Evolutionary conservation across 148 eudicot genomes (phyloP).

Genomic region (Camellia lanceoleosa): DNA sequence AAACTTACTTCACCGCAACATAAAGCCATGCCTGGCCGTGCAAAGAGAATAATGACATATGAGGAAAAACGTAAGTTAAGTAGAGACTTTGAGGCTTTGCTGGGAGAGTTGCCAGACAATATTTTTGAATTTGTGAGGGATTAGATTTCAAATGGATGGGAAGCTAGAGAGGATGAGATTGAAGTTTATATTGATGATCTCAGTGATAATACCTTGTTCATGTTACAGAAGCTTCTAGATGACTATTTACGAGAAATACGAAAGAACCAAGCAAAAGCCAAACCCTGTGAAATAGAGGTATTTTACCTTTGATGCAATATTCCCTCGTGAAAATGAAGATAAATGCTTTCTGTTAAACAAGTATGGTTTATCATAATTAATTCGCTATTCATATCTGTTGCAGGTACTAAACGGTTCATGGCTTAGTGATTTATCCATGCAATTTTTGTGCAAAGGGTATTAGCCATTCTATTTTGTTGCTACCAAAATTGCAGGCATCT

Average conservation of each 20-base stretch:
- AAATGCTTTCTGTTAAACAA: neutral
- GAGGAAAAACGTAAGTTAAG: constrained; percentile 53
- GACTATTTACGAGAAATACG: constrained; percentile 42
- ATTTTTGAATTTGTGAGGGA: constrained; percentile 52
- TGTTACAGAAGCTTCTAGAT: constrained; percentile 52
- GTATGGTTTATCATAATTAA: neutral
- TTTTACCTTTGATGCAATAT: neutral
- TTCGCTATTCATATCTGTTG: constrained; percentile 15
- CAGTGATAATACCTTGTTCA: constrained; percentile 43
- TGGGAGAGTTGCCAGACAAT: constrained; percentile 46
- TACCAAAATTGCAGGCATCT: neutral
- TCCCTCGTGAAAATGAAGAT: neutral
- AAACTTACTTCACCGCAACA: constrained; percentile 28
- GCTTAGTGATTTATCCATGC: constrained; percentile 65
- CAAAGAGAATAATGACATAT: constrained; percentile 40
- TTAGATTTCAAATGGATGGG: constrained; percentile 38
- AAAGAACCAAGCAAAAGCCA: constrained; percentile 35
- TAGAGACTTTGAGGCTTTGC: constrained; percentile 43
- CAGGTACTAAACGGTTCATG: constrained; percentile 59
- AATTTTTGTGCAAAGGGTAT: constrained; percentile 47
- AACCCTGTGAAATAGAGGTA: constrained; percentile 78
- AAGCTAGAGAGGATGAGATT: constrained; percentile 58
- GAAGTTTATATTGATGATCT: constrained; percentile 66
- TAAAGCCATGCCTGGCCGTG: constrained; percentile 29
- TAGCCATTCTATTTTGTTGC: constrained; percentile 10